Evolutionary conservation across 768 basidiomycete species (phyloP), one percentile per base, ranked within the genome.

Genomic region (Termitomyces sp.): DNA sequence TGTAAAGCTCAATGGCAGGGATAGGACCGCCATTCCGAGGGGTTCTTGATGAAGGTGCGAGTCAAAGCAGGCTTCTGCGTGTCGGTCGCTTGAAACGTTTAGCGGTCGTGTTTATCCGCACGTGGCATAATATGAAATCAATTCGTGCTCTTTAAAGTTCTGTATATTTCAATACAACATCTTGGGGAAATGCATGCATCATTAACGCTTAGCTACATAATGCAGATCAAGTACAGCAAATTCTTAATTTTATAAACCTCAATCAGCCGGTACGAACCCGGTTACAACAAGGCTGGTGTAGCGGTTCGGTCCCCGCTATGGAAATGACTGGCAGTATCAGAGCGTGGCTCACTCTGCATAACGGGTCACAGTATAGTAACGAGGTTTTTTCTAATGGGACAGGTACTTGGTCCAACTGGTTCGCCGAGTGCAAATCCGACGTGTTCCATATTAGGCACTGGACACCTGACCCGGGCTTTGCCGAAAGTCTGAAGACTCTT

Each of bases 1-100:
- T 56, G 80, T 84, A 70, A 97, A 97, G 16, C 82, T 82, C 58
- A 92, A 78, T n/a, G 94, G 94, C 66, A 95, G 83, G 45, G 92
- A 90, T 61, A 96, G 75, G 62, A 92, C 88, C 60, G 92, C 88
- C 94, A 95, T 94, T 67, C 64, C 53, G 36, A 42, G 24, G 47
- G 39, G 57, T 13, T 20, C 39, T 22, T 58, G 50, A 46, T 58
- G 51, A 39, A 29, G 28, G 59, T 58, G 12, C 44, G 16, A 54
- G 47, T 54, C 44, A 50, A 41, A 34, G 26, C 16, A 36, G 46
- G 42, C 51, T 54, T 53, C 37, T 31, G 55, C 34, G 42, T 56
- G 59, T 41, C 5, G 34, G 29, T 41, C 20, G 24, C 20, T 34
- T 36, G 3, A 22, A n/a, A 9, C 39, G 50, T 51, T 51, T 12